A percentile compares a stretch with the other conserved stretches of the same genome.
phyloP scores from a whole-genome alignment of 164 flowering plant genomes.

The grape (Vitis vinifera) region ASM3070453v1 NC_081811.1:27635001-27635500 shows the following conservation, averaged over 20 bases:
- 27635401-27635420: too few relatives aligned
- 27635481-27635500: too few relatives aligned
- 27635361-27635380: constrained; percentile 2
- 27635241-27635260: not conserved
- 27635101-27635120: not conserved
- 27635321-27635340: constrained; percentile 6
- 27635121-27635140: not conserved
- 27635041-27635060: constrained; percentile 7
- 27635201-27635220: not conserved
- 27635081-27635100: not conserved
- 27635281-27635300: not conserved
- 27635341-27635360: constrained; percentile 10
- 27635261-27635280: constrained; percentile 1
- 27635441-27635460: too few relatives aligned
- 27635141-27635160: too few relatives aligned
- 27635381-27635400: not conserved
- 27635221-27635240: not conserved
- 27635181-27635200: too few relatives aligned
- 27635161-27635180: too few relatives aligned
- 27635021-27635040: not conserved
- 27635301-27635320: constrained; percentile 1
- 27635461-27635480: too few relatives aligned
- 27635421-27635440: too few relatives aligned
- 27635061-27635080: not conserved
- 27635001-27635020: too few relatives aligned